Percentiles rank a stretch among this genome's conserved stretches.
These are phyloP conservation scores for Diplodia corticola DNA, from an alignment of 2,329 filamentous ascomycete species.

Conservation along the genomic window DNA sequence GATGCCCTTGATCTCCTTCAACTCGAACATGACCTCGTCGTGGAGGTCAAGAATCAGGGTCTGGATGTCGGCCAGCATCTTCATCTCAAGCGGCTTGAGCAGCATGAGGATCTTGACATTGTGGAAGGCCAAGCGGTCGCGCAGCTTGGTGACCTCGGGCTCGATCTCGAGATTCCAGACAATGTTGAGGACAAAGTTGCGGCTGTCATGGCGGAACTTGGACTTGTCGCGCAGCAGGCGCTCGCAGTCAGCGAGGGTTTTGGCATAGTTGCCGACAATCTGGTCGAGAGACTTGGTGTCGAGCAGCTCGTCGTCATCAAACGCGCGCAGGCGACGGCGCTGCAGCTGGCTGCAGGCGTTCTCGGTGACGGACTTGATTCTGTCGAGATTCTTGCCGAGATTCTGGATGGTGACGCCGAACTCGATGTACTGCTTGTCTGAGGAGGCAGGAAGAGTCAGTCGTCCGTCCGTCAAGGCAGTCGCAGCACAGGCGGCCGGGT, in stretches of 20 bases:
- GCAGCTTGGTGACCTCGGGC: constrained; percentile 22
- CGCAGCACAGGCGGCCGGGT: neutral
- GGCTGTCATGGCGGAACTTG: constrained; percentile 24
- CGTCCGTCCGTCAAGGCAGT: neutral
- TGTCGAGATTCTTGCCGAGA: constrained; percentile 23
- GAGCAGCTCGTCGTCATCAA: constrained; percentile 10
- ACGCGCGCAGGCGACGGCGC: neutral
- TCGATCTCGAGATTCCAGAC: constrained; percentile 27
- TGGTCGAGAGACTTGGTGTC: constrained; percentile 24
- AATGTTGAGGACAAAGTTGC: constrained; percentile 26
- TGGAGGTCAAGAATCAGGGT: constrained; percentile 24
- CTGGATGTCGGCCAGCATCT: constrained; percentile 25
- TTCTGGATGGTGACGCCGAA: constrained; percentile 25
- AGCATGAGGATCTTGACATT: constrained; percentile 26
- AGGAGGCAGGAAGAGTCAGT: neutral
- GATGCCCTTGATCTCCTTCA: constrained; percentile 25
- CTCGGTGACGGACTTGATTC: constrained; percentile 23
- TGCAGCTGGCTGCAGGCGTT: constrained; percentile 23
- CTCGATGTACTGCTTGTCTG: constrained; percentile 27
- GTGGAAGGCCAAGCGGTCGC: constrained; percentile 25
- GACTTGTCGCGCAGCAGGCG: constrained; percentile 24
- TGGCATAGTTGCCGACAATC: constrained; percentile 27
- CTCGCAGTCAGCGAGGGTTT: constrained; percentile 26
- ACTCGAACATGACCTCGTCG: constrained; percentile 23
- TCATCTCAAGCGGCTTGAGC: constrained; percentile 25